Percentiles rank a stretch among this genome's conserved stretches.
These are phyloP conservation scores for Wakefieldia striispora DNA, from an alignment of 768 basidiomycete genomes.

Conservation along the genomic window DNA sequence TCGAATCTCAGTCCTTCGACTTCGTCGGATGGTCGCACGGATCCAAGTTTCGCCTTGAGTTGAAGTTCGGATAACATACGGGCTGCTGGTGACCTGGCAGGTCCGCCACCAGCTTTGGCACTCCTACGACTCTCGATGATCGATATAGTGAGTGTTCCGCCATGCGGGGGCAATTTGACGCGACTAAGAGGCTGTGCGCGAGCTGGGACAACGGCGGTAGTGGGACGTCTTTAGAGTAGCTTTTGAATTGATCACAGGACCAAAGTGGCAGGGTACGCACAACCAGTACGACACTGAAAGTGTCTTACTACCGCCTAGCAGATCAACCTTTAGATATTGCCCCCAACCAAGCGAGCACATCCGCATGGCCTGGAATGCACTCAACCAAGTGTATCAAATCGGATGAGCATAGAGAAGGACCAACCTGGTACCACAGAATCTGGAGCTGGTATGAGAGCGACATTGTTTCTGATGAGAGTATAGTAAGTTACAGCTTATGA, in stretches of 20 bases:
- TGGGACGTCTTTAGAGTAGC: conserved; percentile 36
- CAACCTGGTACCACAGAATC: conserved; percentile 77
- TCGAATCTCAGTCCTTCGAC: conserved; percentile 66
- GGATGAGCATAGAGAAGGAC: background rate
- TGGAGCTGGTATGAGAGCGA: conserved; percentile 91
- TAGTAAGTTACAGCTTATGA: background rate
- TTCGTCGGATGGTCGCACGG: conserved; percentile 62
- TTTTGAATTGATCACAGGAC: background rate
- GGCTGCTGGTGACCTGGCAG: conserved; percentile 52
- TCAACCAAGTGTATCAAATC: background rate
- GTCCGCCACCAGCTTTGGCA: conserved; percentile 39
- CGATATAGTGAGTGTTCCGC: conserved; percentile 72
- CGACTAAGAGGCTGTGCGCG: conserved; percentile 29
- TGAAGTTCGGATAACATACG: conserved; percentile 62
- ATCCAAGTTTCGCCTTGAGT: conserved; percentile 58
- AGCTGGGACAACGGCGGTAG: conserved; percentile 28
- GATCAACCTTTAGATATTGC: conserved; percentile 67
- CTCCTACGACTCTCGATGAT: conserved; percentile 53
- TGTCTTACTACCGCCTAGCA: conserved; percentile 64
- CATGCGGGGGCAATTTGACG: conserved; percentile 54
- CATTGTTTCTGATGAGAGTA: conserved; percentile 67
- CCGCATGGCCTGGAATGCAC: conserved; percentile 51
- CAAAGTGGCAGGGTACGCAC: conserved; percentile 42
- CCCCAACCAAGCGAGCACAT: conserved; percentile 88
- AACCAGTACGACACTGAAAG: conserved; percentile 86